A percentile compares a stretch with the other conserved stretches of the same genome.
Conservation (phyloP, 148 eudicot species). For the Amaranthus cruentus region DNA sequence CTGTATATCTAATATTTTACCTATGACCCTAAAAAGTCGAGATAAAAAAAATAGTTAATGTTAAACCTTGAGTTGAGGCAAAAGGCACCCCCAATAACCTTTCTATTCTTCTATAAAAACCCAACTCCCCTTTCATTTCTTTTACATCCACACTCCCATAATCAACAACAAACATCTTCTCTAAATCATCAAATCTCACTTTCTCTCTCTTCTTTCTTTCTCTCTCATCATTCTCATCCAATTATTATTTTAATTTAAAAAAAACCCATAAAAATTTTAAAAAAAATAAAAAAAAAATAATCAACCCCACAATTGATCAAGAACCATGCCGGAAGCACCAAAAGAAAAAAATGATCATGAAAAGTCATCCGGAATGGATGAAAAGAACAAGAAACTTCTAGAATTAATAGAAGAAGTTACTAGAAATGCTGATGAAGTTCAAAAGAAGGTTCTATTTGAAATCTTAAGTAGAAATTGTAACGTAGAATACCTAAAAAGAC, state of each 20-base stretch:
- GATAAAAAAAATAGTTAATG: not conserved
- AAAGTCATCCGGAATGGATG: slow-evolving; percentile 14
- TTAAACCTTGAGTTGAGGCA: slow-evolving; percentile 30
- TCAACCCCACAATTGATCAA: not conserved
- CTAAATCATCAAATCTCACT: not conserved
- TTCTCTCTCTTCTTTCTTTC: not conserved
- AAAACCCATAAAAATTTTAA: too few relatives aligned
- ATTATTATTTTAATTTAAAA: too few relatives aligned
- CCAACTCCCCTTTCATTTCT: slow-evolving; percentile 21
- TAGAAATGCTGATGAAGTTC: slow-evolving; percentile 44
- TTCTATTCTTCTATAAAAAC: slow-evolving; percentile 37
- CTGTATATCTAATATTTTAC: too few relatives aligned
- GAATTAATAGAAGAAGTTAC: slow-evolving; percentile 62
- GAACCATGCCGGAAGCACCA: slow-evolving; percentile 70
- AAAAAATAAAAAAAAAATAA: not conserved
- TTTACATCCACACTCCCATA: slow-evolving; percentile 23
- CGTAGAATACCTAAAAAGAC: slow-evolving; percentile 58
- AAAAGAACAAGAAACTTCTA: slow-evolving; percentile 44
- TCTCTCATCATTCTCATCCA: not conserved
- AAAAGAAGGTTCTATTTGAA: slow-evolving; percentile 45
- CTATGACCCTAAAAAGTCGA: too few relatives aligned
- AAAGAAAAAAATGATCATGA: slow-evolving; percentile 8
- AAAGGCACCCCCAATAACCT: slow-evolving; percentile 12
- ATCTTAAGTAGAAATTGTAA: slow-evolving; percentile 52
- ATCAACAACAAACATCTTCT: slow-evolving; percentile 9